Percentiles rank a stretch among this genome's conserved stretches.
Evolutionary conservation across 2,329 filamentous ascomycete species (phyloP).

Genomic region (Domatiomyces catenatus): DNA sequence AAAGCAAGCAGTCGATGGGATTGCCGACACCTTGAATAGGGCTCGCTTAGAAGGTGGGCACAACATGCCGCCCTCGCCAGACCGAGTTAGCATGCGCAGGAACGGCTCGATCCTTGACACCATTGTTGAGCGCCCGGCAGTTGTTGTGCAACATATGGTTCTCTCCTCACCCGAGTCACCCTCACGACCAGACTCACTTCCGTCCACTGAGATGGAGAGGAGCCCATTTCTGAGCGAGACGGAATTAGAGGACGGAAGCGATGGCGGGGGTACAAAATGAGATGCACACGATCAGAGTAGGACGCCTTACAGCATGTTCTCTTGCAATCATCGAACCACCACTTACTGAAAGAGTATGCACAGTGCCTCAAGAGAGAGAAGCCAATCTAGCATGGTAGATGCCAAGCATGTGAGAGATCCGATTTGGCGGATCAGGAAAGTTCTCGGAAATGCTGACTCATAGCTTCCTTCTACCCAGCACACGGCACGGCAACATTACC

Average conservation of each 20-base stretch:
- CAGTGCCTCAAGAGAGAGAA: too few species aligned
- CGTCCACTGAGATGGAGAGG: constrained; percentile 12
- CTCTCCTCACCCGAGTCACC: constrained; percentile 1
- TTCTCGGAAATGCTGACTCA: too few species aligned
- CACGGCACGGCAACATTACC: too few species aligned
- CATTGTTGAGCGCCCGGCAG: not conserved
- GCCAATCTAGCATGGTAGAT: too few species aligned
- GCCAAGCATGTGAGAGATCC: too few species aligned
- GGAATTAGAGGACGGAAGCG: constrained; percentile 5
- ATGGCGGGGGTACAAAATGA: not conserved
- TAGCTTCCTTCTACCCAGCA: too few species aligned
- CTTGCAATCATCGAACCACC: not conserved
- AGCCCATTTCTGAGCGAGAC: constrained; percentile 17
- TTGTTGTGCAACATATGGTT: constrained; percentile 6
- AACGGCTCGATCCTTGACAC: not conserved
- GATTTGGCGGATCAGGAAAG: too few species aligned
- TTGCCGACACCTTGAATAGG: constrained; percentile 10
- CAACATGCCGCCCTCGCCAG: not conserved
- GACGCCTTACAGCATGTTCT: not conserved
- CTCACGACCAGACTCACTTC: constrained; percentile 7
- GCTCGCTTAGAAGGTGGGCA: constrained; percentile 5
- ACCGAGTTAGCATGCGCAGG: not conserved
- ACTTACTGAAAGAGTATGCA: not conserved
- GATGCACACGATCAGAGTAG: not conserved
- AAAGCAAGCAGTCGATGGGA: constrained; percentile 10